A percentile compares a stretch with the other conserved stretches of the same genome.
Conservation (phyloP, 169 alveolate species). For the Plasmodium malariae region DNA sequence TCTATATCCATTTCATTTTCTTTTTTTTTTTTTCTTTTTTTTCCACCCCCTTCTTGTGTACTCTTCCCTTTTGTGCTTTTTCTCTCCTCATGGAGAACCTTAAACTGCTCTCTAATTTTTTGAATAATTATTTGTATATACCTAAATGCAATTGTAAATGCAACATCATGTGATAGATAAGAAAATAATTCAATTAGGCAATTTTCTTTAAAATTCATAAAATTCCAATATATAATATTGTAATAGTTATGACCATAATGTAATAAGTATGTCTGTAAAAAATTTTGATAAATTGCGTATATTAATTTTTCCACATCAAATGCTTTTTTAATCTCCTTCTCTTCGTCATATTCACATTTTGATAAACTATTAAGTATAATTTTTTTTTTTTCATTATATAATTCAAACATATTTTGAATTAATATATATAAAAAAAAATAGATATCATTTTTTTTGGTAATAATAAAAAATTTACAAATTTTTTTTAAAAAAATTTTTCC, state of each 20-base stretch:
- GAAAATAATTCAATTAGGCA: constrained; percentile 70
- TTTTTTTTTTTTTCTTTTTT: constrained; percentile 4
- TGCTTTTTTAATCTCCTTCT: constrained; percentile 29
- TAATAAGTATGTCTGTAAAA: constrained; percentile 24
- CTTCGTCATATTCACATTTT: constrained; percentile 8
- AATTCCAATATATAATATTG: background rate
- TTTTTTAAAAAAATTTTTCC: constrained; percentile 56
- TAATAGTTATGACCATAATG: constrained; percentile 31
- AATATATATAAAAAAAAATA: constrained; percentile 50
- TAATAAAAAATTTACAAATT: constrained; percentile 14
- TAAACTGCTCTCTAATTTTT: constrained; percentile 47
- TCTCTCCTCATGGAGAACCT: background rate
- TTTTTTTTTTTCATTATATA: constrained; percentile 61
- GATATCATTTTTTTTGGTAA: constrained; percentile 45
- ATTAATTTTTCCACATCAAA: constrained; percentile 29
- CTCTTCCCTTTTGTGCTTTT: constrained; percentile 8
- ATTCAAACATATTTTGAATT: constrained; percentile 51
- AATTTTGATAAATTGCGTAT: constrained; percentile 34
- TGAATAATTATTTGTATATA: constrained; percentile 59
- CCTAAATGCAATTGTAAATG: constrained; percentile 40
- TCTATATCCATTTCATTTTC: background rate
- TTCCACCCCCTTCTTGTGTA: background rate
- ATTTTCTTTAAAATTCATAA: constrained; percentile 67
- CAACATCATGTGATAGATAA: constrained; percentile 57
- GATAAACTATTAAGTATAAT: constrained; percentile 29